Evolutionary conservation across 768 basidiomycete genomes (phyloP), one percentile per base, ranked within the genome.

Genomic region (Astraeus odoratus): DNA sequence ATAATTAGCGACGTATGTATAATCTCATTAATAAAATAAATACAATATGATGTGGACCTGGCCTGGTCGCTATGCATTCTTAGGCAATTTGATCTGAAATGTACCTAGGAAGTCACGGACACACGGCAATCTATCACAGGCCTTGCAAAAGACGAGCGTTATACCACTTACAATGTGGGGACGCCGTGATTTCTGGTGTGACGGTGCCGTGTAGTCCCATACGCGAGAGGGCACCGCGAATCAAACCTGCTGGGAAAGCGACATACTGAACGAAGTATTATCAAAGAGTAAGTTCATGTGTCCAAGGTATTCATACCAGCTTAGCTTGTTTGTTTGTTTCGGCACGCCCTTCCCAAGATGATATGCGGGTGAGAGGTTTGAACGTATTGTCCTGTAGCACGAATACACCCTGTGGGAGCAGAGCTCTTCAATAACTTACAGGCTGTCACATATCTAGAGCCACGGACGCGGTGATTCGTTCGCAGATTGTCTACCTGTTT

Each of bases 401-500:
- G 51, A 93, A 96, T 13, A 94, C 81, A 4, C 93, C 93, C 91
- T 95, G 41, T 16, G 26, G n/a, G 39, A 38, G 7, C 19, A 12
- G 24, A 22, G 15, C 12, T 34, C 15, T 10, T 22, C 7, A 2
- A 15, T 10, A 20, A 25, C 45, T n/a, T 23, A 20, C 6, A 13
- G 22, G 40, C 31, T 22, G 1, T 8, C 0, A 23, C 6, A 46
- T n/a, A n/a, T 25, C 25, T 3, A 19, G 10, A 13, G 24, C 15
- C 19, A 67, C 80, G 31, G 57, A 92, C 92, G 39, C 93, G 74
- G 63, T 95, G 94, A 61, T 97, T 97, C 13, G 93, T 97, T 36
- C 93, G 78, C 47, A 97, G 67, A 62, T 97, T 97, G 57, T 96
- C 93, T 1, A 96, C 89, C 60, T 95, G 94, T 59, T 94, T 94